phyloP scores from a whole-genome alignment of 2,329 filamentous ascomycete genomes.

The Paraphoma chrysanthemicola region DNA sequence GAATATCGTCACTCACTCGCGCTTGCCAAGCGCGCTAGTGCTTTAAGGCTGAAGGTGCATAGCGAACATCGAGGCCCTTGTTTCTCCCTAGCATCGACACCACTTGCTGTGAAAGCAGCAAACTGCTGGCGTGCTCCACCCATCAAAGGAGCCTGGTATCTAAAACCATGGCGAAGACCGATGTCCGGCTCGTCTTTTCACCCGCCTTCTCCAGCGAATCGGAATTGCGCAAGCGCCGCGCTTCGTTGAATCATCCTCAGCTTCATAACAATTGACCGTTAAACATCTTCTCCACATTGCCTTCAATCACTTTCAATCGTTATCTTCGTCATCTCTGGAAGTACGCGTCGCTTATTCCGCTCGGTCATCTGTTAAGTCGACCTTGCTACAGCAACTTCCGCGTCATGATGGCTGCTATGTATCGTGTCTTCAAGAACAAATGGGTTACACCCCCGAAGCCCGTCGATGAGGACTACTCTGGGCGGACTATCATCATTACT shows the following conservation, averaged over 20 bases:
- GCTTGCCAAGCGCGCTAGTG: constrained; percentile 19
- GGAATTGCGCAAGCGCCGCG: constrained; percentile 15
- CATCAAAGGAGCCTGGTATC: too few species aligned
- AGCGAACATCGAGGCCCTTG: neutral
- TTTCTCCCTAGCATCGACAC: neutral
- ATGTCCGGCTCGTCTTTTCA: neutral
- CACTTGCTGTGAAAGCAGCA: neutral
- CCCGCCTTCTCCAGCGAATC: constrained; percentile 12
- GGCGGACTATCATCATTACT: constrained; percentile 55
- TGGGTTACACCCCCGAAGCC: constrained; percentile 44
- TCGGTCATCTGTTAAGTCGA: neutral
- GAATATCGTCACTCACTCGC: constrained; percentile 20
- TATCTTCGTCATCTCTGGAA: neutral
- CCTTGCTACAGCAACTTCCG: neutral
- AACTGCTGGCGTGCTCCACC: too few species aligned
- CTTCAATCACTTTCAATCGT: too few species aligned
- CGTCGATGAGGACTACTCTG: constrained; percentile 42
- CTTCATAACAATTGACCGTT: neutral
- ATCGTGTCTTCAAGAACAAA: constrained; percentile 38
- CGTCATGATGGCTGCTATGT: constrained; percentile 27
- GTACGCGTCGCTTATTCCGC: too few species aligned
- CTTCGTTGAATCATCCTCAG: neutral
- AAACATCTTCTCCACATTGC: neutral
- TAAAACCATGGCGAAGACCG: too few species aligned
- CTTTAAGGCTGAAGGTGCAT: too few species aligned